Percentiles rank a stretch among this genome's conserved stretches.
Evolutionary conservation across 192 early-diverging fungal species (phyloP).

Genomic region (Linderina pennispora): DNA sequence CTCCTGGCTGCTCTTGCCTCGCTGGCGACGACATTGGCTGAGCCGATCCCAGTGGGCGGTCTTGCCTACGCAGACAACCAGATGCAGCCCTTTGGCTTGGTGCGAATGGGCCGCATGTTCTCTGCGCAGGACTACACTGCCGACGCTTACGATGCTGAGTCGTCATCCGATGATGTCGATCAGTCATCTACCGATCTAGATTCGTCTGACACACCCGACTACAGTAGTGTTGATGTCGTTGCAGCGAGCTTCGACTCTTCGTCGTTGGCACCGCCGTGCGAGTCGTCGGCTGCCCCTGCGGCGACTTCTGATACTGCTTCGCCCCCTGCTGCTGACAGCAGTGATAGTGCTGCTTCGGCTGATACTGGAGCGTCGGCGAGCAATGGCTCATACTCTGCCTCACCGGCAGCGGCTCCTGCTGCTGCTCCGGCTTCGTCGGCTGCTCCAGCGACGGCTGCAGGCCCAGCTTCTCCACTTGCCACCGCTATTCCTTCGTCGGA

Average conservation of each 20-base stretch:
- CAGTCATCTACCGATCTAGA: not conserved
- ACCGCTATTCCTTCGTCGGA: too few relatives aligned
- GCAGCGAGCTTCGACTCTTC: not conserved
- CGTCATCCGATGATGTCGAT: not conserved
- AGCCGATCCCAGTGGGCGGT: not conserved
- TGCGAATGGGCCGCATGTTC: too few relatives aligned
- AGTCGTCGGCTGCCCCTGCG: too few relatives aligned
- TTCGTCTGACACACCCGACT: not conserved
- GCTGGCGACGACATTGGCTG: not conserved
- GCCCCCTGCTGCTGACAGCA: not conserved
- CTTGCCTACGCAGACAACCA: not conserved
- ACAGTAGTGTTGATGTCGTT: not conserved
- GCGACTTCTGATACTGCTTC: not conserved
- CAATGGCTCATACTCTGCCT: not conserved
- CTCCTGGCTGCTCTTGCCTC: slow-evolving; percentile 2
- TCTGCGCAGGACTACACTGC: not conserved
- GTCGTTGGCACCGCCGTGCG: too few relatives aligned
- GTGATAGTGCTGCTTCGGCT: slow-evolving; percentile 1
- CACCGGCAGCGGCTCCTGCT: not conserved
- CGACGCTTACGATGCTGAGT: not conserved
- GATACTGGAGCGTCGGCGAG: not conserved
- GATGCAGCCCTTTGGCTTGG: not conserved
- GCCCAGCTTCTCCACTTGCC: too few relatives aligned
- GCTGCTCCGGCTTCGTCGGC: not conserved
- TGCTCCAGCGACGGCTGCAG: not conserved